Conservation (phyloP, 2,329 filamentous ascomycete species). For the Whalleya microplaca region DNA sequence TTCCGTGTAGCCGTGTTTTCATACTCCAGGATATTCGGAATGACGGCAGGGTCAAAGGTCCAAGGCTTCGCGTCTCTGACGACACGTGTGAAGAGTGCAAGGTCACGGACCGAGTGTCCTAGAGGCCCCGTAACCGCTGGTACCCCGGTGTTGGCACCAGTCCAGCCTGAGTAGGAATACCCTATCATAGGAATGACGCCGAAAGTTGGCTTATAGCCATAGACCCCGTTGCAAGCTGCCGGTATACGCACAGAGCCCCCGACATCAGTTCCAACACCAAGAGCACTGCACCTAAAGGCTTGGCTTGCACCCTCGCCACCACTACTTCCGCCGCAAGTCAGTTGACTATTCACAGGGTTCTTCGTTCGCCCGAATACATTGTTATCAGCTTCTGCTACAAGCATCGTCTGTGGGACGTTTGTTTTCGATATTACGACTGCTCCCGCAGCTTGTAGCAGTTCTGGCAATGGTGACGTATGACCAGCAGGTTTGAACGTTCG, state of each 20-base stretch:
- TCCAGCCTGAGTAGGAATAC: conserved; percentile 37
- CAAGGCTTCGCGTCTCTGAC: conserved; percentile 32
- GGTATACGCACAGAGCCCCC: conserved; percentile 34
- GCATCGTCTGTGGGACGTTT: conserved; percentile 32
- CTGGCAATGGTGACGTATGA: conserved; percentile 23
- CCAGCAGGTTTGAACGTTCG: conserved; percentile 24
- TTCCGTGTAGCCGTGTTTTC: conserved; percentile 16
- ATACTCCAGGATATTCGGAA: conserved; percentile 27
- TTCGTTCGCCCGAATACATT: conserved; percentile 31
- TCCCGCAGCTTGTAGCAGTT: conserved; percentile 23
- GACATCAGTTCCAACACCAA: conserved; percentile 32
- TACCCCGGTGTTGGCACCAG: conserved; percentile 36
- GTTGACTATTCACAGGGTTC: conserved; percentile 26
- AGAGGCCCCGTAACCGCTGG: conserved; percentile 35
- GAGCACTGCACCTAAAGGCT: conserved; percentile 30
- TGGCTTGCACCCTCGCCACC: conserved; percentile 29
- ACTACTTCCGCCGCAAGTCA: conserved; percentile 30
- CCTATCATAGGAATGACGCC: conserved; percentile 38
- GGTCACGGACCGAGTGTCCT: conserved; percentile 33
- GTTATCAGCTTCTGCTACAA: conserved; percentile 28
- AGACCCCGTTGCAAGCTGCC: conserved; percentile 37
- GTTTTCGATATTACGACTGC: conserved; percentile 29
- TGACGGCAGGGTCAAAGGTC: conserved; percentile 29
- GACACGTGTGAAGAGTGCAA: conserved; percentile 27
- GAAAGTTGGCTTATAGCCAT: conserved; percentile 36